Base-by-base conservation (phyloP, 495 filamentous ascomycete genomes). In the Penicillium verhagenii region DNA sequence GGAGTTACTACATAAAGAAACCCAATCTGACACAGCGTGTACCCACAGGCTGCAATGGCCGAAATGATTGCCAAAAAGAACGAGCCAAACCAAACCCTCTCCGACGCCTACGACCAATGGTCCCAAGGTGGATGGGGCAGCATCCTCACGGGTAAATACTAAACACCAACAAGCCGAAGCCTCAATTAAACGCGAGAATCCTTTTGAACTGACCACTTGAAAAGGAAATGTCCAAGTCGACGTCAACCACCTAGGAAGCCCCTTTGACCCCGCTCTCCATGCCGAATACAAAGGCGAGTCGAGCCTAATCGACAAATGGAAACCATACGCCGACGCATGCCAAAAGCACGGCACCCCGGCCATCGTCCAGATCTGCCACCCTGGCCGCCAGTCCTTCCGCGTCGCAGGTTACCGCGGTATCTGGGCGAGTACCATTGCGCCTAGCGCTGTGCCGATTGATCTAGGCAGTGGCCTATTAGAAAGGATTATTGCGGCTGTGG, bases 141-240 rank as follows among this genome's bases (percentile, higher is more conserved):
- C 14, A 60, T 82, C 23, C 63, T 82, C 3, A 77, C 74, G 43
- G 72, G 72, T 72, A n/a, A n/a, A n/a, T n/a, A n/a, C n/a, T n/a
- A n/a, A n/a, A n/a, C n/a, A n/a, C n/a, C n/a, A n/a, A n/a, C n/a
- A n/a, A n/a, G n/a, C n/a, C n/a, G n/a, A n/a, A n/a, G n/a, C n/a
- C n/a, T n/a, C n/a, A n/a, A n/a, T n/a, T n/a, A n/a, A n/a, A n/a
- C n/a, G n/a, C n/a, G n/a, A n/a, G n/a, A n/a, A n/a, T n/a, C n/a
- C n/a, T n/a, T n/a, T n/a, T n/a, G n/a, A 42, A 19, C 20, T 5
- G 53, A 46, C 8, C 52, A 42, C 20, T 24, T 6, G 23, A 16
- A 43, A 61, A 65, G 80, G 80, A 44, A 83, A 85, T 52, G 76
- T 85, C 45, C 76, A 83, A 61, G 78, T 86, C 42, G 82, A 85